phyloP scores from a whole-genome alignment of 2,329 filamentous ascomycete species.

The Paramyrothecium roridum region DNA sequence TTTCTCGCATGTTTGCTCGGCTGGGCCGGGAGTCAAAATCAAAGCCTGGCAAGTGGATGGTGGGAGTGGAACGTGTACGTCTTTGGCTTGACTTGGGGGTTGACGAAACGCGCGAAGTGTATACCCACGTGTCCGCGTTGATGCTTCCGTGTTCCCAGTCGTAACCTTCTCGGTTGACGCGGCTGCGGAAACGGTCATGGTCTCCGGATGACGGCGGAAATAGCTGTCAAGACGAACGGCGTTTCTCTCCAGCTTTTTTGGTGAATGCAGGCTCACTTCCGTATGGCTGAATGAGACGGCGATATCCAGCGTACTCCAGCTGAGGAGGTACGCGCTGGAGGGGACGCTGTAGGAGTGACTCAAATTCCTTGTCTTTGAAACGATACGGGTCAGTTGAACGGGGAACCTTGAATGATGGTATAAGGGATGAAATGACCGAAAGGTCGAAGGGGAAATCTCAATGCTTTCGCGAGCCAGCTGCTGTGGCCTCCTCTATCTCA shows the following conservation, averaged over 20 bases:
- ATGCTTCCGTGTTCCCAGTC: not conserved
- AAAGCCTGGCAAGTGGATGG: too few species aligned
- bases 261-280: not conserved
- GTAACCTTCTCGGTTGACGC: not conserved
- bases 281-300: not conserved
- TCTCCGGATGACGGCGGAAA: too few species aligned
- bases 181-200: not conserved
- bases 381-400: not conserved
- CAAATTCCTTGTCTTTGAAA: not conserved
- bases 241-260: not conserved
- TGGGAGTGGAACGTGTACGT: too few species aligned
- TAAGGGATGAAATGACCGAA: too few species aligned
- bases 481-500: too few species aligned
- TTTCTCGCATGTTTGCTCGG: too few species aligned
- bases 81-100: too few species aligned
- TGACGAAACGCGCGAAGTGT: too few species aligned
- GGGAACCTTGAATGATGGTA: not conserved
- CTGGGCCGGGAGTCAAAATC: too few species aligned
- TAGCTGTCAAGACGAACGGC: not conserved
- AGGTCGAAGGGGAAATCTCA: too few species aligned
- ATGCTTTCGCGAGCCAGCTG: too few species aligned
- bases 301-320: not conserved
- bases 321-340: not conserved
- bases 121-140: not conserved
- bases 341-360: not conserved